Conservation (phyloP, 2,329 filamentous ascomycete genomes). For the Penicillium thymicola region DNA sequence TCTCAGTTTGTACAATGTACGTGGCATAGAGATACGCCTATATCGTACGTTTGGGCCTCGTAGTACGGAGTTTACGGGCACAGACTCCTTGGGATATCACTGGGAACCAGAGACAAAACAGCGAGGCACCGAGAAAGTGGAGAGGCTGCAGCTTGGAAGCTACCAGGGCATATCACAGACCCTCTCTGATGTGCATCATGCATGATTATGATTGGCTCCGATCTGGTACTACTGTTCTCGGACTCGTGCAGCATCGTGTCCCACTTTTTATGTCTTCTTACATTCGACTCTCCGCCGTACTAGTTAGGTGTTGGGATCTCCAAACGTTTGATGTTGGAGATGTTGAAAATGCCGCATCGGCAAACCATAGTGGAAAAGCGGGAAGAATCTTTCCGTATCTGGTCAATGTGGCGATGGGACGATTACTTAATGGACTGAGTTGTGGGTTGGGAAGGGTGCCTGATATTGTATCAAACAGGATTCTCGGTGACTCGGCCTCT, state of each 20-base stretch:
- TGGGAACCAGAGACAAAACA: background rate
- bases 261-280: constrained; percentile 3
- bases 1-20: background rate
- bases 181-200: constrained; percentile 12
- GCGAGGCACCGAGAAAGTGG: constrained; percentile 13
- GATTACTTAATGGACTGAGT: background rate
- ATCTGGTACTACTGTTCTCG: background rate
- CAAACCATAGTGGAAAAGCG: constrained; percentile 1
- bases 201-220: constrained; percentile 12
- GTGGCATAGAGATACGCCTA: background rate
- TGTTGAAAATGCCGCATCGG: constrained; percentile 9
- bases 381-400: background rate
- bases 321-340: background rate
- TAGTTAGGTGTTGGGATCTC: constrained; percentile 1
- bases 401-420: constrained; percentile 2
- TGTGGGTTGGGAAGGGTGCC: background rate
- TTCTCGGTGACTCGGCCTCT: background rate
- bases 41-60: background rate
- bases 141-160: constrained; percentile 14
- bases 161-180: constrained; percentile 21
- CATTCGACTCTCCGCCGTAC: background rate
- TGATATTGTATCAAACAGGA: constrained; percentile 2
- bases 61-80: background rate
- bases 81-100: constrained; percentile 1
- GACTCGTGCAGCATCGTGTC: constrained; percentile 3